Percentiles rank a stretch among this genome's conserved stretches.
Conservation (phyloP, 1,139 yeast genomes). For the Lodderomyces margitis region DNA sequence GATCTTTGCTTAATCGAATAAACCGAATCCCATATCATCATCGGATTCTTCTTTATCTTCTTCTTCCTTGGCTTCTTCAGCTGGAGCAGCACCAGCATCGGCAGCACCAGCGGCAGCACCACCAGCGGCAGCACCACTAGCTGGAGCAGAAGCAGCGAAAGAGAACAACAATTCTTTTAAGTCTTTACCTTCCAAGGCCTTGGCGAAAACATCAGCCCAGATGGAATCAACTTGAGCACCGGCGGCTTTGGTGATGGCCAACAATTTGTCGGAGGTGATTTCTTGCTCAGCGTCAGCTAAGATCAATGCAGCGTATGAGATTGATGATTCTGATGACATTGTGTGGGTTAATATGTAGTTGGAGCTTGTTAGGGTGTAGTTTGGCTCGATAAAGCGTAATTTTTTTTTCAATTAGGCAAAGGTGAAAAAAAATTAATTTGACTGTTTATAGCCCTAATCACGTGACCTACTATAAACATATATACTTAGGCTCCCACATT, state of each 20-base stretch:
- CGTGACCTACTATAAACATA: no score
- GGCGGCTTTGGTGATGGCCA: slow-evolving; percentile 83
- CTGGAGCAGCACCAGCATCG: slow-evolving; percentile 48
- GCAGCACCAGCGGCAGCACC: slow-evolving; percentile 60
- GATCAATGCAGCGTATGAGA: slow-evolving; percentile 93
- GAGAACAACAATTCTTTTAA: slow-evolving; percentile 86
- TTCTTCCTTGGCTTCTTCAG: slow-evolving; percentile 62
- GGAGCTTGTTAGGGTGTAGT: neutral
- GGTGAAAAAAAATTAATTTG: neutral
- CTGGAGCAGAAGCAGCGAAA: slow-evolving; percentile 57
- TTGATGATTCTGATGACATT: slow-evolving; percentile 58
- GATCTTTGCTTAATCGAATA: slow-evolving; percentile 41
- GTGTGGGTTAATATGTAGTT: slow-evolving; percentile 11
- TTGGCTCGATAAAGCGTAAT: neutral
- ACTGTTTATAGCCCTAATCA: slow-evolving; percentile 1
- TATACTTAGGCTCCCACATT: no score
- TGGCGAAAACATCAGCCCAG: slow-evolving; percentile 95
- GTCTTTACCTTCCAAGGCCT: slow-evolving; percentile 96
- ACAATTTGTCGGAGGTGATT: slow-evolving; percentile 89
- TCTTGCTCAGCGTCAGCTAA: slow-evolving; percentile 97
- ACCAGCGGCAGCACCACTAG: slow-evolving; percentile 46
- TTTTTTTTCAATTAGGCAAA: neutral
- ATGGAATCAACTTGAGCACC: slow-evolving; percentile 82
- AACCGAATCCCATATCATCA: slow-evolving; percentile 76
- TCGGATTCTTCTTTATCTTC: slow-evolving; percentile 55